Percentiles rank a stretch among this genome's conserved stretches.
Evolutionary conservation across 352 stramenopile genomes (phyloP).

Genomic region (Phytophthora macrochlamydospora): DNA sequence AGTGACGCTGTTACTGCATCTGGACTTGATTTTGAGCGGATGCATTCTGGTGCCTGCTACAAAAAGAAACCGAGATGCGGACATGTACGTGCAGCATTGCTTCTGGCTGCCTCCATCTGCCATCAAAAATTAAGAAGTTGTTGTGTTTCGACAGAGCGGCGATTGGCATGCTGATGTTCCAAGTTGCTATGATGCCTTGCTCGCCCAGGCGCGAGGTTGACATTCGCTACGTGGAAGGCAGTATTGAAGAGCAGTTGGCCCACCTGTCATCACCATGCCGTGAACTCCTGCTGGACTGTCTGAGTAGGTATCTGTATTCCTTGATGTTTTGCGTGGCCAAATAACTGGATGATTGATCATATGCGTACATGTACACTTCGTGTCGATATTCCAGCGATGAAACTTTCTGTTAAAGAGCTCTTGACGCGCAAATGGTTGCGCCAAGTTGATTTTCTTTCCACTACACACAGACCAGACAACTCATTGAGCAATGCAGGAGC

Average conservation of each 20-base stretch:
- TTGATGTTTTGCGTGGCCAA: too few species aligned
- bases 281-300: slow-evolving; percentile 51
- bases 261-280: slow-evolving; percentile 51
- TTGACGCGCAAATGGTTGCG: slow-evolving; percentile 61
- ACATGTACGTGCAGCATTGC: slow-evolving; percentile 40
- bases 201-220: slow-evolving; percentile 31
- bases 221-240: slow-evolving; percentile 36
- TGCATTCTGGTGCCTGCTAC: slow-evolving; percentile 51
- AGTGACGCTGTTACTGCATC: slow-evolving; percentile 49
- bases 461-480: slow-evolving; percentile 38
- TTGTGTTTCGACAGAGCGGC: slow-evolving; percentile 31
- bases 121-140: too few species aligned
- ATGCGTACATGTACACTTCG: too few species aligned
- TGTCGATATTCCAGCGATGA: slow-evolving; percentile 26
- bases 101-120: too few species aligned
- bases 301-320: slow-evolving; percentile 39
- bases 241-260: slow-evolving; percentile 54
- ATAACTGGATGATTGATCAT: too few species aligned
- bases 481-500: slow-evolving; percentile 9
- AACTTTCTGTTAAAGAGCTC: slow-evolving; percentile 43
- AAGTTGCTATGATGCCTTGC: slow-evolving; percentile 55
- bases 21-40: slow-evolving; percentile 51
- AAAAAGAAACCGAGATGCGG: slow-evolving; percentile 37
- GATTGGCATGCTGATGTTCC: slow-evolving; percentile 68
- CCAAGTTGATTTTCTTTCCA: slow-evolving; percentile 59